Conservation (phyloP, 345 rosid genomes). For the Citrus sp. region DNA sequence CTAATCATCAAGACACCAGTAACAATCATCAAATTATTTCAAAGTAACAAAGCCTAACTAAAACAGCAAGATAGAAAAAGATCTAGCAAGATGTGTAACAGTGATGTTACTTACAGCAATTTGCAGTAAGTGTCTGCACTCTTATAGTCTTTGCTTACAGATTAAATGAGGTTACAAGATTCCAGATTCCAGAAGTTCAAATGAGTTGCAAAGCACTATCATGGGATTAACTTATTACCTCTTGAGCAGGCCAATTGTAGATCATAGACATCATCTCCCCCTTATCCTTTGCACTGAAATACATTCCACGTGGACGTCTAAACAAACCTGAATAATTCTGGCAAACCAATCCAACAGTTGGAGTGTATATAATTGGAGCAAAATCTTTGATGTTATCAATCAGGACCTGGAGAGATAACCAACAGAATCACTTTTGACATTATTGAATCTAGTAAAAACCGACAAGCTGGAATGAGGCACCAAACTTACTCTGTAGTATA, state of each 20-base stretch:
- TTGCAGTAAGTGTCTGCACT: not conserved
- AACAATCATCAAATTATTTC: not conserved
- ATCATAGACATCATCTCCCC: constrained; percentile 99
- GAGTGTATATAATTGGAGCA: constrained; percentile 94
- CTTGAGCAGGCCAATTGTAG: constrained; percentile 86
- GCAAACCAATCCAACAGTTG: constrained; percentile 94
- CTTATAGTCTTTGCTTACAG: not conserved
- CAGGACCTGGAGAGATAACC: constrained; percentile 60
- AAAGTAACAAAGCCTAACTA: not conserved
- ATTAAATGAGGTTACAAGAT: not conserved
- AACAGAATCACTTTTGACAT: constrained; percentile 3
- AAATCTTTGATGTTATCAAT: constrained; percentile 91
- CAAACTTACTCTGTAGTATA: constrained; percentile 76
- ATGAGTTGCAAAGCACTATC: not conserved
- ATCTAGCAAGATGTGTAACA: not conserved
- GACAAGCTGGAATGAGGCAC: constrained; percentile 5
- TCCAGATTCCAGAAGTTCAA: not conserved
- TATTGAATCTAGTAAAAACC: not conserved
- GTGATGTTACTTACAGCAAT: not conserved
- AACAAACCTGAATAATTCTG: constrained; percentile 96
- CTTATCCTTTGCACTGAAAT: constrained; percentile 97
- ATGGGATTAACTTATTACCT: constrained; percentile 36
- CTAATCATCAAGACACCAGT: not conserved
- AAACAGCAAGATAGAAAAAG: not conserved
- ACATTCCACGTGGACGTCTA: constrained; percentile 99